Base-by-base conservation (phyloP, 495 filamentous ascomycete genomes). In the Margaritispora aquatica region DNA sequence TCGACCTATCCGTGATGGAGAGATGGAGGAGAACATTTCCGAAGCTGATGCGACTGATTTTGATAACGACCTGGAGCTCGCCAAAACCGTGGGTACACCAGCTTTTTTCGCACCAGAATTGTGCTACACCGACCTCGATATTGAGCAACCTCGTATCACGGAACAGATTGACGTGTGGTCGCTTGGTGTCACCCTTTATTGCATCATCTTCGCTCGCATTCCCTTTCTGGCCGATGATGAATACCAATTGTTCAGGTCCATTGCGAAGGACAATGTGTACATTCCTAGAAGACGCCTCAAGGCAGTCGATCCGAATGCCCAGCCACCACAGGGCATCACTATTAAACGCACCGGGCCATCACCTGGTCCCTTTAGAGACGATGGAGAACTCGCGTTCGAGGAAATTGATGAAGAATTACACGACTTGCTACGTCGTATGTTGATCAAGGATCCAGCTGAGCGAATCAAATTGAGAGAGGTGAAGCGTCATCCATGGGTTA, bases 101-200 rank as follows among this genome's bases (percentile, higher is more conserved):
- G 93, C 93, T 5, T 97, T 99, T 75, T 99, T 97, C 68, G 94
- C 94, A 3, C 94, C 94, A 3, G 94, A 99, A 69, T 81, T 99
- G n/a, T 97, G 95, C 72, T 90, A 90, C 66, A 91, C 88, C 7
- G 87, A 89, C 54, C 61, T 76, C 1, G 75, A 69, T 56, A 62
- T 70, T 36, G 68, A 74, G 34, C 77, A 77, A 59, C 79, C 78
- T 15, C 83, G 74, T 69, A 69, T 83, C 24, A 80, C 76, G 9
- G 80, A 83, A 65, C 78, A 82, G 64, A 97, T 99, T 68, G 94
- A 99, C 67, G 88, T 99, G 21, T 99, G 94, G 93, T 96, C 95
- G 21, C 75, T 99, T 21, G 94, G 94, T 17, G 89, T 97, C 19
- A 99, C 94, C 0, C 80, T 99, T 1, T 99, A 96, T 72, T 95